Conservation (phyloP, 495 filamentous ascomycete genomes). For the Xylaria acuta region DNA sequence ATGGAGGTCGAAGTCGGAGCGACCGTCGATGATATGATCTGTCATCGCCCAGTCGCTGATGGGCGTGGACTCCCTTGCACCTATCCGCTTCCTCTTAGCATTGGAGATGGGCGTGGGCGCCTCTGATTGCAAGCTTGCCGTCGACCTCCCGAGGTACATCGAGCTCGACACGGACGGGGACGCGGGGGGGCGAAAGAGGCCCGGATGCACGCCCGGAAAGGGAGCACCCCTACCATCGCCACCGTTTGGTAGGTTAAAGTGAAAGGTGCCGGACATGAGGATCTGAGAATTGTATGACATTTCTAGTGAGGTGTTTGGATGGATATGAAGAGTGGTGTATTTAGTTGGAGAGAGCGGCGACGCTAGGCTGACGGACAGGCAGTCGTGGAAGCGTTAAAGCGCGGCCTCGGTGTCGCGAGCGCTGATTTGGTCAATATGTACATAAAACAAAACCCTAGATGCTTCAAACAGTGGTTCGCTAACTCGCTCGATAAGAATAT, state of each 20-base stretch:
- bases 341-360: not conserved
- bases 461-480: not conserved
- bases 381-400: not conserved
- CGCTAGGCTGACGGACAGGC: not conserved
- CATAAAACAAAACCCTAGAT: not conserved
- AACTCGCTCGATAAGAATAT: constrained; percentile 5
- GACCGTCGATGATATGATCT: constrained; percentile 24
- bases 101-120: constrained; percentile 34
- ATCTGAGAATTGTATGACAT: constrained; percentile 53
- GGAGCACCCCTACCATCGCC: constrained; percentile 35
- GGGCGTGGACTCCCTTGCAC: constrained; percentile 40
- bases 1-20: constrained; percentile 31
- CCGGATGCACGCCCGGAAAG: constrained; percentile 60
- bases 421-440: constrained; percentile 6
- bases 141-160: constrained; percentile 61
- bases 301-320: constrained; percentile 4
- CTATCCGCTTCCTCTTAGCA: constrained; percentile 50
- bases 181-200: constrained; percentile 73
- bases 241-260: constrained; percentile 49
- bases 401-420: not conserved
- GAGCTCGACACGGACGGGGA: constrained; percentile 68
- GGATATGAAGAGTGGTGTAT: not conserved
- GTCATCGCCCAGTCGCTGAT: constrained; percentile 41
- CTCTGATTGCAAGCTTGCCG: constrained; percentile 57
- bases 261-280: constrained; percentile 58